Base-by-base conservation (phyloP, 495 filamentous ascomycete species). In the Xylona heveae region DNA sequence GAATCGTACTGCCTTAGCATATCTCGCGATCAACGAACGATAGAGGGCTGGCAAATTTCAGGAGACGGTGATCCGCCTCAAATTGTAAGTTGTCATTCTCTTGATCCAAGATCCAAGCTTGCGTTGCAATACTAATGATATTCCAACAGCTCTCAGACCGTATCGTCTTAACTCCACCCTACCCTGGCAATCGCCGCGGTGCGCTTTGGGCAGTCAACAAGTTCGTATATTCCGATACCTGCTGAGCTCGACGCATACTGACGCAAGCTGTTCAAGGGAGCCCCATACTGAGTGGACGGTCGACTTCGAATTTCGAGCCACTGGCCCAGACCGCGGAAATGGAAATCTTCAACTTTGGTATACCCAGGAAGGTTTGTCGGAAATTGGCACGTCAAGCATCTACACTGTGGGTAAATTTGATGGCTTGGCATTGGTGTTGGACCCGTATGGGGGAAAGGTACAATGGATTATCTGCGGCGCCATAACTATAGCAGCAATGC, bases 301-400 rank as follows among this genome's bases (percentile, higher is more conserved):
- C 21, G 80, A 90, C 41, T 58, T 93, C 40, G 69, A 83, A 42
- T 95, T 95, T 57, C 70, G 88, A 38, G 80, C 71, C 5, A 79
- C 66, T 30, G 88, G 88, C 3, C 75, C 72, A 9, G 88, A 95
- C 50, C 61, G 80, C 42, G 80, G 70, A 20, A 68, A 75, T 19
- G 88, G 88, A 27, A 94, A 90, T 53, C 61, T 97, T 37, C 80
- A 93, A 47, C 57, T 97, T 40, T 97, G 90, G 90, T 81, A 85
- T 48, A 70, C 68, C 12, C 73, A 77, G 39, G 68, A 78, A 32
- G 79, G 78, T 28, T 55, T 64, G 39, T 49, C 57, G 40, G 57
- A 55, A 13, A 54, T 90, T 33, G 71, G 71, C 30, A 61, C 71
- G 3, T 61, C 68, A 12, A 84, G 76, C 47, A 66, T 94, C 35